Percentiles rank a stretch among this genome's conserved stretches.
Evolutionary conservation across 2,329 filamentous ascomycete species (phyloP).

Genomic region (Trichothecium roseum): DNA sequence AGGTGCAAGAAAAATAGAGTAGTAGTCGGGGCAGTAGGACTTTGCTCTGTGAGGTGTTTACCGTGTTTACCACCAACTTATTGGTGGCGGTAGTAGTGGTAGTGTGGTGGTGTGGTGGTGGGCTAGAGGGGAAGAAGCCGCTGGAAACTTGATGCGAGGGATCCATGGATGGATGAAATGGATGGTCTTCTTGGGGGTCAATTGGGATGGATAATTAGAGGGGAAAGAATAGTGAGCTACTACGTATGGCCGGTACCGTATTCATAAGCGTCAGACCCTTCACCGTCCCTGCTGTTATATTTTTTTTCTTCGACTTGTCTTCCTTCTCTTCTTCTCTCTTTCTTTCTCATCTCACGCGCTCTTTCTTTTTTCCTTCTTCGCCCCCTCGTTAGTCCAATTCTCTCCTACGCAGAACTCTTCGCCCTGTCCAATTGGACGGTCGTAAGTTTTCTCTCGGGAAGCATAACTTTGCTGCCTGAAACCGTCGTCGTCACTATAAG

Average conservation of each 20-base stretch:
- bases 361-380: slow-evolving; percentile 2
- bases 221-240: slow-evolving; percentile 1
- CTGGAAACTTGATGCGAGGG: not conserved
- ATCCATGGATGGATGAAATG: slow-evolving; percentile 1
- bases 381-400: slow-evolving; percentile 1
- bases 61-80: too few relatives aligned
- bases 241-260: not conserved
- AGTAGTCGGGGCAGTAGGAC: too few relatives aligned
- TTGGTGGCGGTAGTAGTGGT: too few relatives aligned
- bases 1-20: too few relatives aligned
- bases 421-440: not conserved
- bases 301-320: slow-evolving; percentile 9
- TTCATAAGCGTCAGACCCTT: too few relatives aligned
- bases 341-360: slow-evolving; percentile 1
- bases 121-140: too few relatives aligned
- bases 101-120: not conserved
- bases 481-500: slow-evolving; percentile 2
- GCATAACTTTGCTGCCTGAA: not conserved
- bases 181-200: not conserved
- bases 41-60: too few relatives aligned
- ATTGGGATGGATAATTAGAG: too few relatives aligned
- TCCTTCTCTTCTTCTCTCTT: slow-evolving; percentile 2
- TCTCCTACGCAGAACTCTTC: slow-evolving; percentile 4
- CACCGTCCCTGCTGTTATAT: slow-evolving; percentile 4
- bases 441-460: not conserved